Evolutionary conservation across 331 rosid genomes (phyloP).

Genomic region (Stylosanthes scabra): DNA sequence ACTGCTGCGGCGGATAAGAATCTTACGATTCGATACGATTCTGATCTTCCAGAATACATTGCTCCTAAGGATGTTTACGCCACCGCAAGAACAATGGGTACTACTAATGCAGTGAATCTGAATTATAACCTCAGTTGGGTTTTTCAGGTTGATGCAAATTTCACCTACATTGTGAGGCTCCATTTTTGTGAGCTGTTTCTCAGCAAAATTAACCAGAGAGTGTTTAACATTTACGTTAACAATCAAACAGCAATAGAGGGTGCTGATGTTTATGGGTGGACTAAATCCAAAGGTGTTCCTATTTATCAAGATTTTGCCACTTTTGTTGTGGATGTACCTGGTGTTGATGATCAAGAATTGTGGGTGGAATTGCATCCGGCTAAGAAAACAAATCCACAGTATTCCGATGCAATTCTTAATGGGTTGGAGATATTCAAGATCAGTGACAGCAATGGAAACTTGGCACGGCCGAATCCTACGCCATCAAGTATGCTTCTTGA

Average conservation of each 20-base stretch:
- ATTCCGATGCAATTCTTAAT: conserved; percentile 51
- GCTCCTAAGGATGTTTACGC: conserved; percentile 51
- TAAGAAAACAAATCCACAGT: conserved; percentile 46
- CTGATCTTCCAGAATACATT: conserved; percentile 30
- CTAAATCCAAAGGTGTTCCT: conserved; percentile 46
- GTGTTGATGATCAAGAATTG: conserved; percentile 43
- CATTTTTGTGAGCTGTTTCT: conserved; percentile 58
- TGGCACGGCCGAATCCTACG: conserved; percentile 53
- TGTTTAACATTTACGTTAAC: conserved; percentile 55
- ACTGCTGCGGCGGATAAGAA: conserved; percentile 37
- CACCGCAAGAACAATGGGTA: conserved; percentile 57
- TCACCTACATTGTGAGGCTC: conserved; percentile 53
- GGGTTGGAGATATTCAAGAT: conserved; percentile 60
- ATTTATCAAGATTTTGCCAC: conserved; percentile 52
- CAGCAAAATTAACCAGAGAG: conserved; percentile 49
- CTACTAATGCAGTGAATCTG: conserved; percentile 23
- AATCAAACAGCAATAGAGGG: conserved; percentile 45
- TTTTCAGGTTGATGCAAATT: conserved; percentile 49
- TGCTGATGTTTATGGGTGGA: conserved; percentile 53
- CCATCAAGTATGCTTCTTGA: conserved; percentile 51
- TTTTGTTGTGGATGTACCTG: conserved; percentile 30
- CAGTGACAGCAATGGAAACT: conserved; percentile 41
- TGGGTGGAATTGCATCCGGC: conserved; percentile 59
- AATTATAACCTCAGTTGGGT: conserved; percentile 57
- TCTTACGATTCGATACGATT: conserved; percentile 39